A percentile compares a stretch with the other conserved stretches of the same genome.
phyloP scores from a whole-genome alignment of 2,329 filamentous ascomycete genomes.

The Microdochium nivale region DNA sequence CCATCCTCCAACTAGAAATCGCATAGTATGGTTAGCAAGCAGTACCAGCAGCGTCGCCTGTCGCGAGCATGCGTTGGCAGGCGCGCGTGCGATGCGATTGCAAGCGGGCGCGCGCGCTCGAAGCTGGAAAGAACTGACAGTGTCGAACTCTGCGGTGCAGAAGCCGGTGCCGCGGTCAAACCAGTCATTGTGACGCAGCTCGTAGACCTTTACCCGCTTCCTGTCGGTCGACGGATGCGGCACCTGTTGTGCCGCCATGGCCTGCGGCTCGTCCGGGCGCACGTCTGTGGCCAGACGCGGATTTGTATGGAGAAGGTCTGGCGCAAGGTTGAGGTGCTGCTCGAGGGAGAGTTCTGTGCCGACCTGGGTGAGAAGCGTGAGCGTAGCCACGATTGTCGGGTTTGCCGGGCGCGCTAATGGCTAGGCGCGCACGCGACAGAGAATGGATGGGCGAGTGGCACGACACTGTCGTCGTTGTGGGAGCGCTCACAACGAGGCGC shows the following conservation, averaged over 20 bases:
- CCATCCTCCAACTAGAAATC: conserved; percentile 41
- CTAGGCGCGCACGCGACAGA: conserved; percentile 21
- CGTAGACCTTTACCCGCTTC: conserved; percentile 95
- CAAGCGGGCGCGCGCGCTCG: not conserved
- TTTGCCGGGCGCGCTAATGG: conserved; percentile 21
- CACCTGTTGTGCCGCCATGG: conserved; percentile 62
- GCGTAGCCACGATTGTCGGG: conserved; percentile 41
- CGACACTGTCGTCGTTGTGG: not conserved
- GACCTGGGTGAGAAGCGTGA: conserved; percentile 44
- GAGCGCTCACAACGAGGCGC: not conserved
- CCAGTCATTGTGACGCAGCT: conserved; percentile 98
- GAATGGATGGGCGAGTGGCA: not conserved
- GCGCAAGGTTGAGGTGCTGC: conserved; percentile 49
- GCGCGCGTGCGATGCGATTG: too few relatives aligned
- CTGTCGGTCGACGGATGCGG: conserved; percentile 59
- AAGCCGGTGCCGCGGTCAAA: conserved; percentile 96
- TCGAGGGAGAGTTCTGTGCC: conserved; percentile 50
- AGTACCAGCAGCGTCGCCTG: too few relatives aligned
- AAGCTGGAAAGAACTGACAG: conserved; percentile 43
- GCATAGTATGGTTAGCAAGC: not conserved
- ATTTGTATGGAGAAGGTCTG: conserved; percentile 39
- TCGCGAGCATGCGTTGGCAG: too few relatives aligned
- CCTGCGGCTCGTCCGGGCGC: conserved; percentile 49
- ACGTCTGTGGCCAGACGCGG: conserved; percentile 39
- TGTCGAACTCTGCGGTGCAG: conserved; percentile 68